phyloP scores from a whole-genome alignment of 176 grass and related monocot species.

The Elaeis guineensis region DNA sequence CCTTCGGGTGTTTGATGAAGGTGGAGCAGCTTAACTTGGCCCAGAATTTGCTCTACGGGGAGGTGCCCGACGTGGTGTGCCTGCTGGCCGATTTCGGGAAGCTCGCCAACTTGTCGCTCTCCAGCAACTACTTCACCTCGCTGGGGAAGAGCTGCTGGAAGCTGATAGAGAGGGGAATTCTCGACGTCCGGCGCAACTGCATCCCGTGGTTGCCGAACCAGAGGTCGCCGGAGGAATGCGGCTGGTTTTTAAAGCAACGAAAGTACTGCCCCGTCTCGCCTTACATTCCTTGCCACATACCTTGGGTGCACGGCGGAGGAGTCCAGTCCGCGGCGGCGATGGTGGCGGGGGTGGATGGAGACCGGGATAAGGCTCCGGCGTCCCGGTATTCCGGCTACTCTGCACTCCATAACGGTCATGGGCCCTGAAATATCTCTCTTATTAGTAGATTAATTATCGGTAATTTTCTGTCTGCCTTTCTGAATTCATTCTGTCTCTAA shows the following conservation, averaged over 20 bases:
- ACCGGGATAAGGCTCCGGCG: too few relatives aligned
- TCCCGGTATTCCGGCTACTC: too few relatives aligned
- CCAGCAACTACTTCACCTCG: constrained; percentile 16
- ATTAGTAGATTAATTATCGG: too few relatives aligned
- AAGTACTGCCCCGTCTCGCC: too few relatives aligned
- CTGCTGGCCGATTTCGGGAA: constrained; percentile 25
- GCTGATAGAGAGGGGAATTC: not conserved
- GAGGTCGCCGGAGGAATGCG: not conserved
- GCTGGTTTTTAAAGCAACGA: not conserved
- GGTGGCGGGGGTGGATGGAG: too few relatives aligned
- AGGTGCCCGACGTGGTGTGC: constrained; percentile 78
- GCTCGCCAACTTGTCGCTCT: constrained; percentile 24
- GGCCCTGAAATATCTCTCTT: too few relatives aligned
- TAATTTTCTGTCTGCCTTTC: too few relatives aligned
- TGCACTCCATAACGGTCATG: too few relatives aligned
- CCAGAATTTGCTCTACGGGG: constrained; percentile 55
- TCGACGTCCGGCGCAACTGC: constrained; percentile 17
- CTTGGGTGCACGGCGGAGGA: too few relatives aligned
- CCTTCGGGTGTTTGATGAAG: constrained; percentile 60
- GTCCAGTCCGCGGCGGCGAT: too few relatives aligned
- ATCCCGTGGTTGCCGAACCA: not conserved
- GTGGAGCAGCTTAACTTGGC: constrained; percentile 87
- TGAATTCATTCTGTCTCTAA: too few relatives aligned
- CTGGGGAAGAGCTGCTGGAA: constrained; percentile 1
- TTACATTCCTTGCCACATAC: too few relatives aligned